Evolutionary conservation across 768 basidiomycete genomes (phyloP).

Genomic region (Clavaria fumosa): DNA sequence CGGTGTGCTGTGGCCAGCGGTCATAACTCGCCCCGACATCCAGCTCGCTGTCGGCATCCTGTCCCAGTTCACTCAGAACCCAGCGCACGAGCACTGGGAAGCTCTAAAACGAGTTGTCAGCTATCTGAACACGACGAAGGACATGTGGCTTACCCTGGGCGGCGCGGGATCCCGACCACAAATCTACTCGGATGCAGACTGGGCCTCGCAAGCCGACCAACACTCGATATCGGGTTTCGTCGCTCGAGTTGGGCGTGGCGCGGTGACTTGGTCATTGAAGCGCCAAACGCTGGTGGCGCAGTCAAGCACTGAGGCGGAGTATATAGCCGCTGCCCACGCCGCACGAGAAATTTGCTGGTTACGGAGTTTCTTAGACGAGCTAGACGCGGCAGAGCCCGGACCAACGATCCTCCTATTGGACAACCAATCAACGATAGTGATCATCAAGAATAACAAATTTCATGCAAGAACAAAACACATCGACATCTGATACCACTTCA

Average conservation of each 20-base stretch:
- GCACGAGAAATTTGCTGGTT: conserved; percentile 23
- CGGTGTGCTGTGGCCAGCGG: conserved; percentile 18
- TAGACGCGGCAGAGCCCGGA: background rate
- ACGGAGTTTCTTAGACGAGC: conserved; percentile 10
- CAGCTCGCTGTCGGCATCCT: conserved; percentile 14
- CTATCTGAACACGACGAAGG: too few relatives aligned
- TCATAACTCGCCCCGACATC: conserved; percentile 21
- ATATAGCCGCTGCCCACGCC: conserved; percentile 19
- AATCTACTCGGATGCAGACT: too few relatives aligned
- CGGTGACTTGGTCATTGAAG: too few relatives aligned
- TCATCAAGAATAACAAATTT: conserved; percentile 12
- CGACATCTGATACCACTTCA: conserved; percentile 18
- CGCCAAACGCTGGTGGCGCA: too few relatives aligned
- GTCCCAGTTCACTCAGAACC: conserved; percentile 14
- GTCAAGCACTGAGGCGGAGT: too few relatives aligned
- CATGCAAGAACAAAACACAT: conserved; percentile 23
- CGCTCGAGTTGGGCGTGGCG: too few relatives aligned
- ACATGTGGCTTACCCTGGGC: too few relatives aligned
- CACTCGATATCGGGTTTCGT: too few relatives aligned
- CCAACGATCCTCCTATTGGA: conserved; percentile 14
- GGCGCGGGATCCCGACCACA: too few relatives aligned
- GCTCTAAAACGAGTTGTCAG: too few relatives aligned
- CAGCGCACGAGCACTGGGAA: conserved; percentile 1
- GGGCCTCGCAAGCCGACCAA: too few relatives aligned
- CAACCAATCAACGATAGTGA: conserved; percentile 14